phyloP scores from a whole-genome alignment of 2,329 filamentous ascomycete genomes.

The Onygenales sp. region DNA sequence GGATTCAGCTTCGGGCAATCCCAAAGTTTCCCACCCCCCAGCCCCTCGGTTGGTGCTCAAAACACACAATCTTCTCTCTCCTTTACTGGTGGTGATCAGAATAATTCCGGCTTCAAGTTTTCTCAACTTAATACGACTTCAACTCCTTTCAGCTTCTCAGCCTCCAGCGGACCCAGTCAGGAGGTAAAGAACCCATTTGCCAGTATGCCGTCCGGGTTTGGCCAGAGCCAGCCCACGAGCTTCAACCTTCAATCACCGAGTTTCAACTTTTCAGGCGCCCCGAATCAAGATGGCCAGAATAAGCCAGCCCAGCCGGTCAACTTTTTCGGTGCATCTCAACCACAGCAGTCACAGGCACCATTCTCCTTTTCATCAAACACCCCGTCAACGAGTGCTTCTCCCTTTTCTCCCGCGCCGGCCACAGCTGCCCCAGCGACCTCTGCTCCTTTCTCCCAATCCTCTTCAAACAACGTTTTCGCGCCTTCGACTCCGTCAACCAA shows the following conservation, averaged over 20 bases:
- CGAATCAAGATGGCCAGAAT: slow-evolving; percentile 8
- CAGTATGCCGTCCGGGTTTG: slow-evolving; percentile 17
- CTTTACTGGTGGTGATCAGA: slow-evolving; percentile 22
- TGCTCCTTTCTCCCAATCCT: slow-evolving; percentile 21
- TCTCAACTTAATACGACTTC: slow-evolving; percentile 13
- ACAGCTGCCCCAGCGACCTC: slow-evolving; percentile 12
- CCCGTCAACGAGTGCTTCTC: not conserved
- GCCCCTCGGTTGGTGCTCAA: slow-evolving; percentile 14
- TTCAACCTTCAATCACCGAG: slow-evolving; percentile 24
- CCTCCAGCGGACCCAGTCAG: slow-evolving; percentile 14
- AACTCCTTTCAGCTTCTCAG: slow-evolving; percentile 25
- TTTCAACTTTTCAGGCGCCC: slow-evolving; percentile 20
- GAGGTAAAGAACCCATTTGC: slow-evolving; percentile 27
- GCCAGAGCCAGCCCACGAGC: slow-evolving; percentile 13
- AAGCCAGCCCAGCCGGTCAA: slow-evolving; percentile 2
- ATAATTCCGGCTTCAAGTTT: slow-evolving; percentile 9
- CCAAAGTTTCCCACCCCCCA: slow-evolving; percentile 25
- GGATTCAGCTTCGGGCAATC: slow-evolving; percentile 27
- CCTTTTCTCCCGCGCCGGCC: slow-evolving; percentile 5
- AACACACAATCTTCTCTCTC: slow-evolving; percentile 19
- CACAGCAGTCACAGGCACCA: not conserved
- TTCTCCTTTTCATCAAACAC: slow-evolving; percentile 4
- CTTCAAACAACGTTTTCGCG: slow-evolving; percentile 9
- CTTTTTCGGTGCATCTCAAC: slow-evolving; percentile 8
- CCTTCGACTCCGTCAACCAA: slow-evolving; percentile 3